Evolutionary conservation across 306 rosid genomes (phyloP).

Genomic region (Acacia melanoxylon): DNA sequence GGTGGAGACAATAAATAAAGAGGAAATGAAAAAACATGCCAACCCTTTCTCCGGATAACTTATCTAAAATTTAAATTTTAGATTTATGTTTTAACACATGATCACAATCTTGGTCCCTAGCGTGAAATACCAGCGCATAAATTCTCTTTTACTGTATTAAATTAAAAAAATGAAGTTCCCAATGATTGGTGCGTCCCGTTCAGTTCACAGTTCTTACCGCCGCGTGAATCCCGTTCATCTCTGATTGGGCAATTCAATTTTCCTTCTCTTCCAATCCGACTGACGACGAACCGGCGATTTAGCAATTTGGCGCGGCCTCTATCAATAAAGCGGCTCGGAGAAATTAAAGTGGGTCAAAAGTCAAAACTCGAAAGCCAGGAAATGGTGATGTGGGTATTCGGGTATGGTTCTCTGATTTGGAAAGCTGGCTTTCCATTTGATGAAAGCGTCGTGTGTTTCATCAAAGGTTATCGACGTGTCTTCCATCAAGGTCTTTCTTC

Average conservation of each 20-base stretch:
- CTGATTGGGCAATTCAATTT: conserved; percentile 3
- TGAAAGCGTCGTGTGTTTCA: conserved; percentile 70
- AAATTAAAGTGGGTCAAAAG: conserved; percentile 4
- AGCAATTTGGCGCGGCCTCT: neutral
- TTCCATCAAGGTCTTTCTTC: conserved; percentile 70
- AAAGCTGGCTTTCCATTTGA: conserved; percentile 76
- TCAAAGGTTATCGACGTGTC: conserved; percentile 89
- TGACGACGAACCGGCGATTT: neutral
- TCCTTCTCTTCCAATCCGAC: neutral
- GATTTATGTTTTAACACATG: too few relatives aligned
- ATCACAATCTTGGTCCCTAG: too few relatives aligned
- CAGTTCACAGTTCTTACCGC: neutral
- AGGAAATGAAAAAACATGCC: too few relatives aligned
- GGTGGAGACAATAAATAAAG: too few relatives aligned
- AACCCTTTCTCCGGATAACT: too few relatives aligned
- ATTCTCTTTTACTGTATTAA: neutral
- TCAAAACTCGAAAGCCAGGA: conserved; percentile 2
- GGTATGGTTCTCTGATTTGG: conserved; percentile 87
- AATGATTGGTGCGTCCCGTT: neutral
- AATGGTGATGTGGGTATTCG: conserved; percentile 88
- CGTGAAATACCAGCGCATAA: neutral
- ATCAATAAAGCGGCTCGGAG: neutral
- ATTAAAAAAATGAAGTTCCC: neutral
- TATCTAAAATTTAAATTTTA: too few relatives aligned
- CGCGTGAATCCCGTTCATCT: neutral